A percentile compares a stretch with the other conserved stretches of the same genome.
Conservation (phyloP, 1,284 basidiomycete genomes). For the Trichosporon faecale region DNA sequence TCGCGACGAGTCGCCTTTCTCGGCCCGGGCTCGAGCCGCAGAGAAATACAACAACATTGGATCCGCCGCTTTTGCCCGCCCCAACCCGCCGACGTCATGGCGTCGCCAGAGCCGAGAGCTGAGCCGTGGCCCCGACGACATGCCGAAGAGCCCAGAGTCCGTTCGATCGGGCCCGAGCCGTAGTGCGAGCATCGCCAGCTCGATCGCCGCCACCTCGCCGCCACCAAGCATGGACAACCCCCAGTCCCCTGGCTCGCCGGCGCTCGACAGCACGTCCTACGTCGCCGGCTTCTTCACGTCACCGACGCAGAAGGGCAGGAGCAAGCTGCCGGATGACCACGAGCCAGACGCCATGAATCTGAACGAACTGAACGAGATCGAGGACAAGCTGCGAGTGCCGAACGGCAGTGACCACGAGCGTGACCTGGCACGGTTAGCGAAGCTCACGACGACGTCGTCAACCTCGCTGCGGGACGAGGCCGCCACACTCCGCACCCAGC, state of each 20-base stretch:
- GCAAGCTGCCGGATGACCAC: background rate
- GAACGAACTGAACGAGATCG: conserved; percentile 1
- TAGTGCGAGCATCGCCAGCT: conserved; percentile 10
- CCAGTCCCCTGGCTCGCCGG: conserved; percentile 32
- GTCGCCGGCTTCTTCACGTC: conserved; percentile 20
- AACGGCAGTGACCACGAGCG: background rate
- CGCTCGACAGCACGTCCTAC: conserved; percentile 38
- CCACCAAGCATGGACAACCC: conserved; percentile 23
- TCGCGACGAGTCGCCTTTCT: conserved; percentile 31
- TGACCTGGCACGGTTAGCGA: background rate
- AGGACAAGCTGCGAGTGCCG: background rate
- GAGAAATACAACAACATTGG: conserved; percentile 28
- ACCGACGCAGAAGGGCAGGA: background rate
- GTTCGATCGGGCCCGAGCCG: conserved; percentile 1
- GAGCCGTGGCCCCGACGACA: conserved; percentile 30
- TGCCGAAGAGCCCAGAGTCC: conserved; percentile 16
- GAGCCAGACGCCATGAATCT: background rate
- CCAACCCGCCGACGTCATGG: conserved; percentile 24
- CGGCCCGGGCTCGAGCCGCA: conserved; percentile 27
- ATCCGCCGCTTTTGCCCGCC: conserved; percentile 31
- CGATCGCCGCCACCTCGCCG: conserved; percentile 8
- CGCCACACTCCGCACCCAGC: conserved; percentile 63
- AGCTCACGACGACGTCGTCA: background rate
- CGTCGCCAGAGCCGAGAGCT: conserved; percentile 27
- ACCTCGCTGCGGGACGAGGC: background rate